A percentile compares a stretch with the other conserved stretches of the same genome.
phyloP scores from a whole-genome alignment of 768 basidiomycete species.

The Arthromyces matolae region DNA sequence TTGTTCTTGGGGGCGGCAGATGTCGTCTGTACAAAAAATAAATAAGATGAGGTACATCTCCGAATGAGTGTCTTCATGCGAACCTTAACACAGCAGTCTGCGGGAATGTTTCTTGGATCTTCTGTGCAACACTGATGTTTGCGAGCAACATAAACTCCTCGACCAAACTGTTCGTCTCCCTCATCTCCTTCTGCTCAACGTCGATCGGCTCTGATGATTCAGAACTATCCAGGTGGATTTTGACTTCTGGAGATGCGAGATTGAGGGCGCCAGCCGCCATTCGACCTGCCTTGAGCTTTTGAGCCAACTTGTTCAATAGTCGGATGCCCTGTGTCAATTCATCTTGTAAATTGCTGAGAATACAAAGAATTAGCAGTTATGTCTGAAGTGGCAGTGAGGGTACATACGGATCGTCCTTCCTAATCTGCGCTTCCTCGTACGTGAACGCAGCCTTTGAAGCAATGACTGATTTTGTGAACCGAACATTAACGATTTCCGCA shows the following conservation, averaged over 20 bases:
- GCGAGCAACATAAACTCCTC: slow-evolving; percentile 99
- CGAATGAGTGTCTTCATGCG: slow-evolving; percentile 1
- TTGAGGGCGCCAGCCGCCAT: slow-evolving; percentile 98
- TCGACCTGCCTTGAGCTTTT: slow-evolving; percentile 76
- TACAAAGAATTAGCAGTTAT: background rate
- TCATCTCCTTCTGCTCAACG: slow-evolving; percentile 90
- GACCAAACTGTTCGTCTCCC: slow-evolving; percentile 93
- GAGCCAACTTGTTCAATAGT: slow-evolving; percentile 81
- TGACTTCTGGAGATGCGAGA: slow-evolving; percentile 96
- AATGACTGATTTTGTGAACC: slow-evolving; percentile 96
- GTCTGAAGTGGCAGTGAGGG: background rate
- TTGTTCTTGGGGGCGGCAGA: slow-evolving; percentile 84
- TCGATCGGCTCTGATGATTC: slow-evolving; percentile 96
- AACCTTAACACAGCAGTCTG: slow-evolving; percentile 91
- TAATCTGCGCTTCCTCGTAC: slow-evolving; percentile 91
- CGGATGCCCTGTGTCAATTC: slow-evolving; percentile 83
- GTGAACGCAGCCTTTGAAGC: slow-evolving; percentile 95
- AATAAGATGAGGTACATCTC: background rate
- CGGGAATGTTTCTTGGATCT: slow-evolving; percentile 93
- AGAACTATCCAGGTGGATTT: slow-evolving; percentile 89
- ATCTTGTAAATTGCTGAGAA: slow-evolving; percentile 73
- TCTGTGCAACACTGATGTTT: slow-evolving; percentile 88
- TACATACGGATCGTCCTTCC: slow-evolving; percentile 87
- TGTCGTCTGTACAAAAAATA: slow-evolving; percentile 58
- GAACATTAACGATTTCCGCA: slow-evolving; percentile 84